Percentiles rank a stretch among this genome's conserved stretches.
Conservation (phyloP, 2,329 filamentous ascomycete genomes). For the Balansia obtecta region DNA sequence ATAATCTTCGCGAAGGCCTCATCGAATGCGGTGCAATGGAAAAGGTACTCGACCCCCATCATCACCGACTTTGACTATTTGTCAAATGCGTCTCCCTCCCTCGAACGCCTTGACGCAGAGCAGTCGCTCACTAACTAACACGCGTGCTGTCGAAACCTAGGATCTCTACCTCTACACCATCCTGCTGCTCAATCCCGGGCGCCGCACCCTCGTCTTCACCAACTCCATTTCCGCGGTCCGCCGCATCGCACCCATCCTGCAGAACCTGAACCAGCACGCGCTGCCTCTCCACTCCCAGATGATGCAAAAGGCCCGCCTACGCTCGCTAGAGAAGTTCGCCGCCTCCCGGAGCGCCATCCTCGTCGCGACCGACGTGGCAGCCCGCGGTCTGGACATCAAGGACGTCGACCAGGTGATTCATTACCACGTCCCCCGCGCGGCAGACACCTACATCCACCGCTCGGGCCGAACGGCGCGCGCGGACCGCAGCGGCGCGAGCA, state of each 20-base stretch:
- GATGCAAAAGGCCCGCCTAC: constrained; percentile 89
- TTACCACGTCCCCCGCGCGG: constrained; percentile 85
- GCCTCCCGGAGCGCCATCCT: constrained; percentile 56
- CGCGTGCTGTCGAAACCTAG: constrained; percentile 26
- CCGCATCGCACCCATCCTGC: constrained; percentile 70
- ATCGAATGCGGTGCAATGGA: constrained; percentile 89
- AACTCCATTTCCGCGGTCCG: constrained; percentile 92
- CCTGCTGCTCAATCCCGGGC: constrained; percentile 67
- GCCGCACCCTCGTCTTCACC: constrained; percentile 80
- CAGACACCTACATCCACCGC: constrained; percentile 89
- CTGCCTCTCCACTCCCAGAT: constrained; percentile 83
- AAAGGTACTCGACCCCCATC: constrained; percentile 59
- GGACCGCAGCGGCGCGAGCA: constrained; percentile 61
- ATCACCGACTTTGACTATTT: not conserved
- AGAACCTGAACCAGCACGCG: constrained; percentile 66
- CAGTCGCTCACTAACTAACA: not conserved
- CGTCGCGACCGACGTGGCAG: constrained; percentile 86
- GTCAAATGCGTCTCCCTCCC: too few relatives aligned
- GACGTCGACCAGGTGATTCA: constrained; percentile 83
- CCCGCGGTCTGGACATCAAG: constrained; percentile 85
- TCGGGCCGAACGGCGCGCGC: constrained; percentile 90
- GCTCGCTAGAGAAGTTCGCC: constrained; percentile 82
- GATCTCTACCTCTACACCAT: constrained; percentile 89
- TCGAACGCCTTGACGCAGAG: too few relatives aligned
- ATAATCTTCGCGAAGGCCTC: constrained; percentile 73